Evolutionary conservation across 345 rosid species (phyloP).

Genomic region (Syzygium aromaticum): DNA sequence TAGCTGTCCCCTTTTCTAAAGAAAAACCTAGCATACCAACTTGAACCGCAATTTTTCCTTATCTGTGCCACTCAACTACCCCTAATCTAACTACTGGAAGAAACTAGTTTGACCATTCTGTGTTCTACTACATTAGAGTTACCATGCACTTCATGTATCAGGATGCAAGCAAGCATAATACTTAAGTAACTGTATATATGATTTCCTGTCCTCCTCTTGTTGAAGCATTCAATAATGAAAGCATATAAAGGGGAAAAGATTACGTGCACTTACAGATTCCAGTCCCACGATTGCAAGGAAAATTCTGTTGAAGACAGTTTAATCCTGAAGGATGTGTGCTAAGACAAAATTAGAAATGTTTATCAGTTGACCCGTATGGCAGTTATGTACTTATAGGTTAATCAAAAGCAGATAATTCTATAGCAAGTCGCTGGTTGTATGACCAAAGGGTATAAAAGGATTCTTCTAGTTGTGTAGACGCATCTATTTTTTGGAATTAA

Average conservation of each 20-base stretch:
- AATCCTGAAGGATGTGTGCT: constrained; percentile 40
- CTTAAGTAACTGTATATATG: neutral
- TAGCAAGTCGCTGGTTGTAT: neutral
- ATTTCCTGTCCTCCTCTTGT: neutral
- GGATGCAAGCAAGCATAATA: neutral
- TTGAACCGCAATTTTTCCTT: neutral
- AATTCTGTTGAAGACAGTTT: constrained; percentile 57
- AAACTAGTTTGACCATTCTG: neutral
- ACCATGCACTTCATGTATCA: neutral
- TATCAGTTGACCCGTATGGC: neutral
- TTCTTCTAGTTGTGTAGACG: neutral
- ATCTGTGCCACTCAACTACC: neutral
- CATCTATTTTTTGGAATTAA: neutral
- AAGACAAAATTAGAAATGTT: constrained; percentile 6
- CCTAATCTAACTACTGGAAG: neutral
- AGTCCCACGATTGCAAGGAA: constrained; percentile 48
- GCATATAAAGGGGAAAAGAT: neutral
- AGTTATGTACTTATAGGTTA: neutral
- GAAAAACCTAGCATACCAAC: neutral
- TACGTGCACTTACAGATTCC: constrained; percentile 42
- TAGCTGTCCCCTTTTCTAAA: neutral
- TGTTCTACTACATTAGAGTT: neutral
- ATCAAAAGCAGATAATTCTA: neutral
- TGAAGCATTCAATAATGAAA: neutral
- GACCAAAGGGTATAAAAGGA: neutral